Base-by-base conservation (phyloP, 345 rosid genomes). In the Diplotaxis tenuifolia region DNA sequence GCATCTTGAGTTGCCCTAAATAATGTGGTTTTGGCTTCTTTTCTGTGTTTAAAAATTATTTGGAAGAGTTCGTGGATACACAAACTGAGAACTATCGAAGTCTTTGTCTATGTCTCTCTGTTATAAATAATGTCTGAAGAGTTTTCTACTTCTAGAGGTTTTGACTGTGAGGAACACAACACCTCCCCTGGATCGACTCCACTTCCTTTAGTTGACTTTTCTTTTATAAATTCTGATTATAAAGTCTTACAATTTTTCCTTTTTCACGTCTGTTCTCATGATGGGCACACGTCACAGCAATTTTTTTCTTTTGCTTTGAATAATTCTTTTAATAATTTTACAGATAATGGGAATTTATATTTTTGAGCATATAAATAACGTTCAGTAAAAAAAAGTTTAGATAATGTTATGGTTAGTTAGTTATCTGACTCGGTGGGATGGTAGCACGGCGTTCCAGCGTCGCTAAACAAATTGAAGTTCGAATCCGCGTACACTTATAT, bases 131-230 rank as follows among this genome's bases (percentile, higher is more conserved):
- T 45, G 67, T 62, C 14, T 57, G 16, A 36, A 65, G 70, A 27
- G 18, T 55, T 73, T 68, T 56, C 19, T 56, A 49, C 60, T 57
- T 16, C 0, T 0, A 4, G 61, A 40, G 58, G 4, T 23, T 38
- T 68, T 62, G 79, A 68, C 78, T 75, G 38, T 3, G 23, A 67
- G 42, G 53, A 67, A 74, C 67, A 66, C 72, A 31, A 27, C 78
- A 67, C 62, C 62, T 50, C 47, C 42, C 50, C 2, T 53, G 22
- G 78, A 75, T 75, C 56, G 19, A 75, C 69, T 75, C 79, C 22
- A 75, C 74, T 38, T 59, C 42, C 12, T 38, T 52, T 11, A 9
- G 69, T 62, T 75, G 79, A 75, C 74, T 75, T 68, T 45, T 40
- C 47, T 3, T 4, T 15, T 42, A 0, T 63, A 3, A 38, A 34